A percentile compares a stretch with the other conserved stretches of the same genome.
phyloP scores from a whole-genome alignment of 371 early-diverging fungal genomes.

The Globomyces sp. region DNA sequence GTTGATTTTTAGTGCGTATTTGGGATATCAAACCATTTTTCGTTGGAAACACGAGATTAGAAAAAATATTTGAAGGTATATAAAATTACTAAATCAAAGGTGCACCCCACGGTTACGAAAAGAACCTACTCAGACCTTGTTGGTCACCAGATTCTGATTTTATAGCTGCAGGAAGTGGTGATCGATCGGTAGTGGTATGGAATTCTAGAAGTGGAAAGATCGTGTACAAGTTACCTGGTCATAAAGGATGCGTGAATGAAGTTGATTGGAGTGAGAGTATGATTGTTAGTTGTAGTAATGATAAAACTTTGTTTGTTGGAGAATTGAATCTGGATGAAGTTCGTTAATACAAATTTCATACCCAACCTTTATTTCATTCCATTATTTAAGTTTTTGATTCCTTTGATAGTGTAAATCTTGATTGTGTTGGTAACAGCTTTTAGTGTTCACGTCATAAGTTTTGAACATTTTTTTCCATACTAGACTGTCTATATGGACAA shows the following conservation, averaged over 20 bases:
- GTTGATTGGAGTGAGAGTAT: slow-evolving; percentile 94
- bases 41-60: slow-evolving; percentile 52
- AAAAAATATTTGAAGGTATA: slow-evolving; percentile 66
- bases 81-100: slow-evolving; percentile 41
- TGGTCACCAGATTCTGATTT: slow-evolving; percentile 89
- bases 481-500: too few relatives aligned
- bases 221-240: slow-evolving; percentile 94
- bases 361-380: too few relatives aligned
- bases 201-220: slow-evolving; percentile 79
- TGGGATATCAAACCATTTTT: slow-evolving; percentile 95
- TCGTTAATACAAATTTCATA: background rate
- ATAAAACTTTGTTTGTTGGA: slow-evolving; percentile 85
- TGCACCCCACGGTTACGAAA: slow-evolving; percentile 92
- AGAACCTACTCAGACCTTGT: slow-evolving; percentile 84
- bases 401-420: too few relatives aligned
- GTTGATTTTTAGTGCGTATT: slow-evolving; percentile 61
- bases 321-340: slow-evolving; percentile 60
- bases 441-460: too few relatives aligned
- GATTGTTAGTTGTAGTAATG: slow-evolving; percentile 79
- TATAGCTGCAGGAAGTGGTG: slow-evolving; percentile 87
- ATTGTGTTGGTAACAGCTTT: too few relatives aligned
- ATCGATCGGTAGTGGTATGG: slow-evolving; percentile 95
- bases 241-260: slow-evolving; percentile 92
- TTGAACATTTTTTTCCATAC: too few relatives aligned
- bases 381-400: too few relatives aligned